Conservation (phyloP, 2,329 filamentous ascomycete genomes). For the Immersiporthe knoxdaviesiana region DNA sequence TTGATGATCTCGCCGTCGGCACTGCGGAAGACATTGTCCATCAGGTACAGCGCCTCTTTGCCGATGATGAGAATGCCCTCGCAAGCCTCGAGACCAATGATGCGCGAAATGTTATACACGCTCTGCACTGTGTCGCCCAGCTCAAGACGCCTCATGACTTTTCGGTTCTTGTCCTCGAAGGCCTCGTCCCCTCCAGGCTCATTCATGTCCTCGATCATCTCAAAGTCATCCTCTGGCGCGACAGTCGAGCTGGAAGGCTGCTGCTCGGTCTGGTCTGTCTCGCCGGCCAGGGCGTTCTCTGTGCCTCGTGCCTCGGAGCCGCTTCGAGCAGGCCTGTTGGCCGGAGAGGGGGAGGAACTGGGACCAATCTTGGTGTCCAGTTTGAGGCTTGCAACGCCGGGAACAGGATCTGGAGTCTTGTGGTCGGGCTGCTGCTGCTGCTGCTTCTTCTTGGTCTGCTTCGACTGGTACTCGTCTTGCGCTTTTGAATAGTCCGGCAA, state of each 20-base stretch:
- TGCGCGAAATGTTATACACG: conserved; percentile 93
- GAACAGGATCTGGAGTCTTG: conserved; percentile 32
- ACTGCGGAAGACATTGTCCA: conserved; percentile 95
- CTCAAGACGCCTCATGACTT: conserved; percentile 92
- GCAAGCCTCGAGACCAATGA: conserved; percentile 89
- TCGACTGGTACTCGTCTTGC: conserved; percentile 80
- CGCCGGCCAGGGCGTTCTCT: conserved; percentile 28
- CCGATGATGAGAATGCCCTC: conserved; percentile 93
- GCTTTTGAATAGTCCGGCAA: conserved; percentile 74
- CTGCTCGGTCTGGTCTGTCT: conserved; percentile 36
- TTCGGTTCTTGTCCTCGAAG: conserved; percentile 97
- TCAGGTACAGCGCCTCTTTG: conserved; percentile 88
- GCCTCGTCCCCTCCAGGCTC: conserved; percentile 75
- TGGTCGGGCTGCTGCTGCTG: conserved; percentile 34
- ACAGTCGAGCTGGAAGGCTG: conserved; percentile 37
- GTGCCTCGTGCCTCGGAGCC: conserved; percentile 25
- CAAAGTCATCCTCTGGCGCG: conserved; percentile 84
- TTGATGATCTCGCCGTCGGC: conserved; percentile 96
- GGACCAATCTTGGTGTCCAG: conserved; percentile 37
- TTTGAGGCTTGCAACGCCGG: conserved; percentile 26
- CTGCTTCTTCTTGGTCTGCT: conserved; percentile 46
- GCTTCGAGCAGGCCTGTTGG: conserved; percentile 19
- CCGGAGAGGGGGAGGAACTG: conserved; percentile 11
- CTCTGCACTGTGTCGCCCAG: conserved; percentile 90
- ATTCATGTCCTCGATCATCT: conserved; percentile 91